Evolutionary conservation across 148 eudicot species (phyloP).

Genomic region (Silene latifolia): DNA sequence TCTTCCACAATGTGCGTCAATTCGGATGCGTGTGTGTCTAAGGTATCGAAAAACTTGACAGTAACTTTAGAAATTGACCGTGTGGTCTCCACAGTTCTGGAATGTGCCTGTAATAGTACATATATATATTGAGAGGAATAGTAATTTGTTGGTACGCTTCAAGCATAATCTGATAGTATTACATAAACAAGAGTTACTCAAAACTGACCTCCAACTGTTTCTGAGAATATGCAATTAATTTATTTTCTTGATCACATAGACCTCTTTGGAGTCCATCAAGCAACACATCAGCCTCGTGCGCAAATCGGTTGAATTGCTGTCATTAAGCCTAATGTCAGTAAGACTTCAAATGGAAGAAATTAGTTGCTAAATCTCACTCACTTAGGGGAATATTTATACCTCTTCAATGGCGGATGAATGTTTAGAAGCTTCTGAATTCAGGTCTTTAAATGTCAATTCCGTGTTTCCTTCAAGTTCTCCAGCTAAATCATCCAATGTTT

Average conservation of each 20-base stretch:
- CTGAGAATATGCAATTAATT: slow-evolving; percentile 60
- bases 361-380: neutral
- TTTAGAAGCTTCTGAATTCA: slow-evolving; percentile 75
- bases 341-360: slow-evolving; percentile 5
- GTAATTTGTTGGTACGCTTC: neutral
- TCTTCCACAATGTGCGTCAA: slow-evolving; percentile 76
- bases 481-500: slow-evolving; percentile 72
- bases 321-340: slow-evolving; percentile 21
- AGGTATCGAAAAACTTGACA: slow-evolving; percentile 57
- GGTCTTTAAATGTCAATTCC: slow-evolving; percentile 52
- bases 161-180: neutral
- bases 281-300: slow-evolving; percentile 75
- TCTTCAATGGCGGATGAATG: slow-evolving; percentile 77
- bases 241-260: slow-evolving; percentile 71
- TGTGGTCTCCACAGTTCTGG: slow-evolving; percentile 71
- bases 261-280: slow-evolving; percentile 76
- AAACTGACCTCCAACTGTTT: slow-evolving; percentile 71
- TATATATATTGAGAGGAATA: neutral
- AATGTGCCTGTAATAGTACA: slow-evolving; percentile 68
- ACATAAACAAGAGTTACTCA: neutral
- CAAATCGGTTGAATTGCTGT: slow-evolving; percentile 79
- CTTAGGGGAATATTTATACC: slow-evolving; percentile 34
- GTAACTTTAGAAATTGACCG: slow-evolving; percentile 80
- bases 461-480: slow-evolving; percentile 86
- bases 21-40: slow-evolving; percentile 75